Evolutionary conservation across 805 yeast genomes (phyloP).

Genomic region (Barnettozyma populi): DNA sequence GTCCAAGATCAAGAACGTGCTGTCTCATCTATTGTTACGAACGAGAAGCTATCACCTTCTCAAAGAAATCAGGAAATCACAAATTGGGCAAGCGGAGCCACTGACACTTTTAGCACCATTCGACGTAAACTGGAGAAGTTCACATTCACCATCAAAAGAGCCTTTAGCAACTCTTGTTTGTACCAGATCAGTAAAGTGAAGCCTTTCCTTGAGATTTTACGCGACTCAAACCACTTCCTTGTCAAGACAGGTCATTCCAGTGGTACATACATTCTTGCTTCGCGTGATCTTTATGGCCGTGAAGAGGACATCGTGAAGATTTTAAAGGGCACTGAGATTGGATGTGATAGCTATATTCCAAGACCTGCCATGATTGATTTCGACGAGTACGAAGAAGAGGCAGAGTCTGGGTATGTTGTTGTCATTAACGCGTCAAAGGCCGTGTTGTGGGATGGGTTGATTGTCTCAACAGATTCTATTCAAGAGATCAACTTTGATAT

Average conservation of each 20-base stretch:
- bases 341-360: conserved; percentile 40
- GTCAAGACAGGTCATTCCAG: conserved; percentile 66
- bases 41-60: not conserved
- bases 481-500: conserved; percentile 40
- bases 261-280: conserved; percentile 79
- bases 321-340: conserved; percentile 42
- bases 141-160: conserved; percentile 56
- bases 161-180: conserved; percentile 67
- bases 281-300: conserved; percentile 38
- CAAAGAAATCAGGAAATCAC: conserved; percentile 30
- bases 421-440: conserved; percentile 79
- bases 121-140: conserved; percentile 82
- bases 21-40: conserved; percentile 38
- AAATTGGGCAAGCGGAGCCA: conserved; percentile 46
- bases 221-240: conserved; percentile 66
- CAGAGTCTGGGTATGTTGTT: conserved; percentile 51
- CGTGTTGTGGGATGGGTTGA: conserved; percentile 84
- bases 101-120: conserved; percentile 67
- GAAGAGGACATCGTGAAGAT: conserved; percentile 40
- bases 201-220: conserved; percentile 51
- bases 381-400: conserved; percentile 28
- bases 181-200: conserved; percentile 49
- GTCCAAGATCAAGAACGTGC: conserved; percentile 66
- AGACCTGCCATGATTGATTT: conserved; percentile 13
- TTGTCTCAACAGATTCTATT: conserved; percentile 45